Evolutionary conservation across 345 rosid genomes (phyloP), one percentile per base, ranked within the genome.

Genomic region (Capsella bursapastoris): DNA sequence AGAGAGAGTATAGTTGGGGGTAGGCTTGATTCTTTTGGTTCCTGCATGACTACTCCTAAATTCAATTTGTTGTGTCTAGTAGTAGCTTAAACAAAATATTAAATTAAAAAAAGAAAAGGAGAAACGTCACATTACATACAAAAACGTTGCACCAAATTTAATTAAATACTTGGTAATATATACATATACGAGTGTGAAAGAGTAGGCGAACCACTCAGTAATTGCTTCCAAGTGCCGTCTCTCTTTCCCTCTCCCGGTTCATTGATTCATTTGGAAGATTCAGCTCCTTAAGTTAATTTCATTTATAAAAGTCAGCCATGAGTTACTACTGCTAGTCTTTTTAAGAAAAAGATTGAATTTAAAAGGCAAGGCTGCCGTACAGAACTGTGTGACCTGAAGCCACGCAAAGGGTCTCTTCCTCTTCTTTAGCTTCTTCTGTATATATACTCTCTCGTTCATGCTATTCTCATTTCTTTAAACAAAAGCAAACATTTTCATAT

Each of bases 191-290:
- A 18, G 59, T 64, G 37, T 76, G 75, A 75, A 52, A 60, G 72
- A 77, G 68, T 77, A 71, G 80, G 76, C 72, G 62, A 71, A 71
- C 80, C 66, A 70, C 76, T 64, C 38, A 65, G 75, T 63, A 55
- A 76, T 76, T 77, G 76, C 80, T 71, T 77, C 56, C 76, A 50
- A 77, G 68, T 64, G 68, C 77, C 77, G 77, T 71, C 76, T 77
- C 76, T 71, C 79, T 53, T 40, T 58, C 61, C 29, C 55, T 55
- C 55, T 64, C 51, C n/a, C 51, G 34, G 52, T 61, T 68, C 29
- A 63, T 57, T 37, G 66, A 4, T 60, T 75, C 74, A 14, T 59
- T 51, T 27, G 55, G 4, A 75, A 68, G 73, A 13, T 59, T 60
- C 29, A 41, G 4, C 10, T 28, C 11, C n/a, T 7, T 18, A n/a